Percentiles rank a stretch among this genome's conserved stretches.
Evolutionary conservation across 192 early-diverging fungal species (phyloP).

Genomic region (Linnemannia elongata): DNA sequence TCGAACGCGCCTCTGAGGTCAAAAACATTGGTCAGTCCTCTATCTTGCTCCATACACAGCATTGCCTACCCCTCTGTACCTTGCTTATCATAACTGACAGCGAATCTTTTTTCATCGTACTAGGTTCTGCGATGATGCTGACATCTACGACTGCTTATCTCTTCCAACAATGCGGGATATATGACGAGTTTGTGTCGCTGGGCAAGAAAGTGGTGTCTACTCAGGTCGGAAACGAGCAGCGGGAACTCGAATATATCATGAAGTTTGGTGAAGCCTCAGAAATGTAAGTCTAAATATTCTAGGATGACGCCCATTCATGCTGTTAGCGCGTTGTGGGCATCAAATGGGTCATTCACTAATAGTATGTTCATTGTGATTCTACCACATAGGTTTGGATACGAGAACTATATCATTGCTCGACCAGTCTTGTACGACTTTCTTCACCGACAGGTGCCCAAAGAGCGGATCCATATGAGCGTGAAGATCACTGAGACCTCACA

Average conservation of each 20-base stretch:
- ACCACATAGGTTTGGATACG: slow-evolving; percentile 8
- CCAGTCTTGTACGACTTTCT: slow-evolving; percentile 20
- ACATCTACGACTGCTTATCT: neutral
- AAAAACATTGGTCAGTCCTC: neutral
- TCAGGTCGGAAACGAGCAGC: neutral
- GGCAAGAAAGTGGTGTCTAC: neutral
- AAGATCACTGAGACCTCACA: slow-evolving; percentile 4
- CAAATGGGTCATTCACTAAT: no score
- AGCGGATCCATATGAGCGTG: slow-evolving; percentile 25
- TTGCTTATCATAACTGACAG: no score
- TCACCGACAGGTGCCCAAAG: neutral
- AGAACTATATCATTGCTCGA: slow-evolving; percentile 1
- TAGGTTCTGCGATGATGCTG: neutral
- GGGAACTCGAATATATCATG: neutral
- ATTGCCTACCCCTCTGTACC: neutral
- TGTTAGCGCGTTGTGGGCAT: neutral
- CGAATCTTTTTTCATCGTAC: neutral
- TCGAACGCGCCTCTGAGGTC: neutral
- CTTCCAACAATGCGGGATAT: slow-evolving; percentile 15
- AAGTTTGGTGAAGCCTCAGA: neutral
- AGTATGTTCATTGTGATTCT: neutral
- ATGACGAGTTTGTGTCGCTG: slow-evolving; percentile 5
- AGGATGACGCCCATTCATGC: neutral
- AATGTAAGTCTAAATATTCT: neutral
- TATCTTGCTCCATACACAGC: neutral